Evolutionary conservation across 176 grass and related monocot genomes (phyloP), one percentile per base, ranked within the genome.

Genomic region (Tillandsia fasciculata): DNA sequence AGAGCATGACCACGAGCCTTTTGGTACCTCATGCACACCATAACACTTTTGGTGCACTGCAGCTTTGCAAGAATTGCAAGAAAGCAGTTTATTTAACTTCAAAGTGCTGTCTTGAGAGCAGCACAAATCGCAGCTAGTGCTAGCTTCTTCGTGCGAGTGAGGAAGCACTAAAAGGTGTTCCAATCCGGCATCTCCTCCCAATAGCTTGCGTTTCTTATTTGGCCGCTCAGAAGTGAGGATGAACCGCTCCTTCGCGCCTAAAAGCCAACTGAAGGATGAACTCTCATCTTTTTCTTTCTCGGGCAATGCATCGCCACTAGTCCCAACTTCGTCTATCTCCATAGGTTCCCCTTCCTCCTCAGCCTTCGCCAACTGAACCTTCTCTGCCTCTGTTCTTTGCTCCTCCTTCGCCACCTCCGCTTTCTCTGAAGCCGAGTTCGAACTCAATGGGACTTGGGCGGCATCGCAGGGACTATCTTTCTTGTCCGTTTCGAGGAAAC

Each of bases 171-270:
- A 54, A 53, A 99, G 82, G 76, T 78, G 82, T 64, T 99, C 75
- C 54, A 99, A 72, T 63, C 95, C 95, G 67, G 95, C 95, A 80
- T 88, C 64, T 61, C 65, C 80, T 26, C 95, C 95, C 65, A 99
- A 57, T 29, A 93, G 90, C 77, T 99, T 99, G 61, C 90, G 86
- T 75, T 99, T 99, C 84, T 99, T 99, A 67, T 93, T 99, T 17
- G 95, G 95, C 17, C 95, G 83, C 77, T 99, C 90, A 0, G 95
- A 88, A 70, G 95, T 94, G 75, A 99, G 95, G 64, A 84, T 72
- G 29, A 84, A 87, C 12, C 95, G 81, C 24, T 87, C 87, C 68
- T 74, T 90, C 12, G 84, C 77, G 18, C 90, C 82, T 42, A 99
- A 72, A 22, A 85, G 53, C 83, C 83, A 85, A 76, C 76, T 67